Conservation (phyloP, 768 basidiomycete genomes). For the Suillus fuscotomentosus region DNA sequence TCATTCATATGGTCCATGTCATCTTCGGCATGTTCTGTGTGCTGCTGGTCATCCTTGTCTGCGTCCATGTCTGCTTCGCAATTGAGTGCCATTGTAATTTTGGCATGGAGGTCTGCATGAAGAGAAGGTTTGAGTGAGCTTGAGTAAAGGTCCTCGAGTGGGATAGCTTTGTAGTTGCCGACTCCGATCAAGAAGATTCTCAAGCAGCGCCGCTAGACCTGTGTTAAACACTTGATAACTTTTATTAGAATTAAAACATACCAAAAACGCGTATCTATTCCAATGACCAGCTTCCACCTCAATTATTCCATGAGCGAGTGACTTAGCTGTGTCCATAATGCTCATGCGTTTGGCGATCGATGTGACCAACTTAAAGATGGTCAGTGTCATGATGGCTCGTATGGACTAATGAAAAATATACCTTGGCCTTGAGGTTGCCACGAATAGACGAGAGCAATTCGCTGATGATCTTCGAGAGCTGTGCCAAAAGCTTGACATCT, state of each 20-base stretch:
- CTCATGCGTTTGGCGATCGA: not conserved
- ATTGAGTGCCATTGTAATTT: not conserved
- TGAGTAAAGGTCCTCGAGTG: not conserved
- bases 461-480: conserved; percentile 2
- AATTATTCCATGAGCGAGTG: not conserved
- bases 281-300: conserved; percentile 8
- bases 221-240: not conserved
- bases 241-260: not conserved
- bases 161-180: not conserved
- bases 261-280: conserved; percentile 6
- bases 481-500: not conserved
- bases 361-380: not conserved
- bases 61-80: no score
- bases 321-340: conserved; percentile 3
- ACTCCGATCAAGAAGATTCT: not conserved
- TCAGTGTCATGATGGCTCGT: not conserved
- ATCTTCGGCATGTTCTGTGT: no score
- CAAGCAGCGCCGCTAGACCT: not conserved
- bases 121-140: not conserved
- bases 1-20: no score
- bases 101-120: not conserved
- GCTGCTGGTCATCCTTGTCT: no score
- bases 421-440: conserved; percentile 1
- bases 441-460: not conserved
- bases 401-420: not conserved